phyloP scores from a whole-genome alignment of 1,139 yeast genomes.

The Protomyces lactucae-debilis region DNA sequence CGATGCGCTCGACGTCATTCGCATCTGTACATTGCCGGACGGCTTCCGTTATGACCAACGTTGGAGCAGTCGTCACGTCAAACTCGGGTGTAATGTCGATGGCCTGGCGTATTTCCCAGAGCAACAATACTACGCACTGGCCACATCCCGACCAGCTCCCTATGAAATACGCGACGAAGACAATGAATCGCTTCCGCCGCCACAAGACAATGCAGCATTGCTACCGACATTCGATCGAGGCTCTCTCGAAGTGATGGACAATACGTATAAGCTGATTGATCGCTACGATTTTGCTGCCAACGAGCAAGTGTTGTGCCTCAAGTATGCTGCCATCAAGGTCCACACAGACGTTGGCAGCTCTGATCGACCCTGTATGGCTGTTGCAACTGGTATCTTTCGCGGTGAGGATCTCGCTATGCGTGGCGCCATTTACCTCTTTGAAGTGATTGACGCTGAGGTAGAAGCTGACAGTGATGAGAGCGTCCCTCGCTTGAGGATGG shows the following conservation, averaged over 20 bases:
- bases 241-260: constrained; percentile 61
- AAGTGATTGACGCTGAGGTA: constrained; percentile 78
- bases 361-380: constrained; percentile 63
- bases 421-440: constrained; percentile 72
- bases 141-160: constrained; percentile 57
- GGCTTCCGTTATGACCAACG: constrained; percentile 55
- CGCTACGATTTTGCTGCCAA: constrained; percentile 53
- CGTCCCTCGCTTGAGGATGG: constrained; percentile 67
- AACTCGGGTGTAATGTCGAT: constrained; percentile 58
- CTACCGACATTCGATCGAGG: constrained; percentile 58
- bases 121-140: constrained; percentile 59
- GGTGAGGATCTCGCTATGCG: constrained; percentile 79
- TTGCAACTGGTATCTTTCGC: constrained; percentile 73
- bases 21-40: constrained; percentile 58
- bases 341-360: constrained; percentile 49
- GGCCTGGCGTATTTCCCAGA: constrained; percentile 68
- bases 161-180: constrained; percentile 74
- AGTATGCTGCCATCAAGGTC: constrained; percentile 55
- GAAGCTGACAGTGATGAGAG: constrained; percentile 87
- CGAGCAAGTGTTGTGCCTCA: constrained; percentile 59
- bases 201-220: constrained; percentile 42
- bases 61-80: constrained; percentile 55
- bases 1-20: constrained; percentile 65
- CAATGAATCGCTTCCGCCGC: constrained; percentile 41
- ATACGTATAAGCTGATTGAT: constrained; percentile 64